A percentile compares a stretch with the other conserved stretches of the same genome.
These are phyloP conservation scores for Cercospora citrullina DNA, from an alignment of 2,329 filamentous ascomycete genomes.

Conservation along the genomic window DNA sequence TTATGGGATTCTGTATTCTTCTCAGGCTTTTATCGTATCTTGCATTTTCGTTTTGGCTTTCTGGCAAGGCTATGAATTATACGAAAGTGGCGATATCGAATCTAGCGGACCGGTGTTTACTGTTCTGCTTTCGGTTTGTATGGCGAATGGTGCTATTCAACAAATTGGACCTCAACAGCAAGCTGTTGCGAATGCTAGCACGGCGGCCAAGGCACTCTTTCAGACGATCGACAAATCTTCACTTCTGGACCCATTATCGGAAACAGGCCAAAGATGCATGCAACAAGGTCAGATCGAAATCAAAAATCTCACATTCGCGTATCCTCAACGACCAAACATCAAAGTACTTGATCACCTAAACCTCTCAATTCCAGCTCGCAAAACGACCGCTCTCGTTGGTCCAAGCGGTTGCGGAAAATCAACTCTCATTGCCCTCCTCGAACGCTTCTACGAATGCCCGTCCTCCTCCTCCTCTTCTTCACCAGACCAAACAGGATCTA, in stretches of 20 bases:
- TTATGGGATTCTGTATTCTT: slow-evolving; percentile 45
- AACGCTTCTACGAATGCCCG: slow-evolving; percentile 37
- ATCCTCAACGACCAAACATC: slow-evolving; percentile 53
- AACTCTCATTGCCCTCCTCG: slow-evolving; percentile 39
- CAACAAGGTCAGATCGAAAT: slow-evolving; percentile 57
- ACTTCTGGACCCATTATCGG: slow-evolving; percentile 40
- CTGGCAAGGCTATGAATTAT: slow-evolving; percentile 46
- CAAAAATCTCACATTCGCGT: slow-evolving; percentile 67
- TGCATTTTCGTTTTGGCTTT: slow-evolving; percentile 44
- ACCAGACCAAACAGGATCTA: slow-evolving; percentile 27
- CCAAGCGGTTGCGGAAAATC: slow-evolving; percentile 42
- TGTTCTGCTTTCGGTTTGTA: slow-evolving; percentile 17
- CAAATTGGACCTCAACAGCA: slow-evolving; percentile 43
- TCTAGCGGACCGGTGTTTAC: slow-evolving; percentile 39
- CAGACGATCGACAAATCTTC: slow-evolving; percentile 44
- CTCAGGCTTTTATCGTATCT: slow-evolving; percentile 45
- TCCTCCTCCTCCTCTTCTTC: neutral
- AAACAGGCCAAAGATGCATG: slow-evolving; percentile 24
- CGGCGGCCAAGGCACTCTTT: slow-evolving; percentile 45
- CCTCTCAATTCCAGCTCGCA: slow-evolving; percentile 42
- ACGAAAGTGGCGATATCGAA: slow-evolving; percentile 34
- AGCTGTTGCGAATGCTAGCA: slow-evolving; percentile 44
- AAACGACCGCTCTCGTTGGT: slow-evolving; percentile 49
- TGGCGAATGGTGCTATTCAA: slow-evolving; percentile 40
- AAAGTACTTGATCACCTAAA: slow-evolving; percentile 40